Conservation (phyloP, 192 early-diverging fungal genomes). For the Lobosporangium transversale region DNA sequence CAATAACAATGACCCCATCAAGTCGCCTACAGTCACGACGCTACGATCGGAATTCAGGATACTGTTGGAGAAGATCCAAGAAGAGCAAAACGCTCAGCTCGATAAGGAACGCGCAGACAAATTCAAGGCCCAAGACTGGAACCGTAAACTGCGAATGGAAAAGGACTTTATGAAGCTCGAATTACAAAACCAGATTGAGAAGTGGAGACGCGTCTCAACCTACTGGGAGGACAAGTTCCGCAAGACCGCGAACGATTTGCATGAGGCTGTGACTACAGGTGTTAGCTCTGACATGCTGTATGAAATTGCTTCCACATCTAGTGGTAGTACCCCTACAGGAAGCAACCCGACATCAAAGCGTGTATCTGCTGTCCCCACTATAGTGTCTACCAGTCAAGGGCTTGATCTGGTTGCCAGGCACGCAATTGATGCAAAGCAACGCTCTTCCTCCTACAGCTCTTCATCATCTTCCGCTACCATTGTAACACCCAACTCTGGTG, state of each 20-base stretch:
- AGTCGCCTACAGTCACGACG: conserved; percentile 46
- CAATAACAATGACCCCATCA: conserved; percentile 54
- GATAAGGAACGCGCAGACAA: conserved; percentile 49
- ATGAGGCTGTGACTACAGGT: conserved; percentile 46
- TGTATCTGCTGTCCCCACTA: conserved; percentile 7
- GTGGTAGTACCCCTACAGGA: not conserved
- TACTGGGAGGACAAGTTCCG: conserved; percentile 55
- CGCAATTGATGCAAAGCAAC: conserved; percentile 27
- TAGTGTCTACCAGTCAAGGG: not conserved
- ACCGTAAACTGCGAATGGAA: conserved; percentile 50
- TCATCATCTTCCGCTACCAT: not conserved
- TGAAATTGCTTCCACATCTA: conserved; percentile 11
- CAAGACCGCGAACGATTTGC: conserved; percentile 41
- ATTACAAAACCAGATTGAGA: conserved; percentile 53
- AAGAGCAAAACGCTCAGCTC: conserved; percentile 42
- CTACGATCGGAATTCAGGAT: conserved; percentile 46
- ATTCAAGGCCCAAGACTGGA: conserved; percentile 51
- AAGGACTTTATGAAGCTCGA: conserved; percentile 54
- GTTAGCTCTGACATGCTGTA: conserved; percentile 36
- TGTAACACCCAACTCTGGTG: not conserved
- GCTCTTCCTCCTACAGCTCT: conserved; percentile 7
- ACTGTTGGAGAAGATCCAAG: conserved; percentile 49
- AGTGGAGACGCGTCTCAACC: conserved; percentile 45
- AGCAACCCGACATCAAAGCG: conserved; percentile 27
- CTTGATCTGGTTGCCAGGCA: conserved; percentile 36